These are phyloP conservation scores for Jatropha curcas DNA, from an alignment of 345 rosid genomes.

Conservation along the genomic window DNA sequence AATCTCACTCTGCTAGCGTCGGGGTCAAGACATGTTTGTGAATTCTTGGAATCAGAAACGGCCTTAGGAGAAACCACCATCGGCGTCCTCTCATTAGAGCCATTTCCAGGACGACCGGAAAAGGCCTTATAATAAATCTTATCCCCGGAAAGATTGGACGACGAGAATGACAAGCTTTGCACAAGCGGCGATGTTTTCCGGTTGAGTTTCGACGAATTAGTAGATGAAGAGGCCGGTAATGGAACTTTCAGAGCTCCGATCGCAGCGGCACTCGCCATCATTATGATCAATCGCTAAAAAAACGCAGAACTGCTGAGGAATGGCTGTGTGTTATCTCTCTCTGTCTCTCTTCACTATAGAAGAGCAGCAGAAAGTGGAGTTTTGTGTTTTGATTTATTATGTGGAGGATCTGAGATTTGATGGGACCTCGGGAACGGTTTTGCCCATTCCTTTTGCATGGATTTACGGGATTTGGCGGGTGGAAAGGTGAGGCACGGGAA, in stretches of 20 bases:
- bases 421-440: conserved; percentile 22
- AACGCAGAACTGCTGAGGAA: too few relatives aligned
- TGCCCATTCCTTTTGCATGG: conserved; percentile 15
- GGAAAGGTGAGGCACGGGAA: too few relatives aligned
- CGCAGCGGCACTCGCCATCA: conserved; percentile 64
- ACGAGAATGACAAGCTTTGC: conserved; percentile 49
- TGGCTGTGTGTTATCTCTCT: too few relatives aligned
- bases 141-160: conserved; percentile 53
- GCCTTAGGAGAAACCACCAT: conserved; percentile 71
- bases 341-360: not conserved
- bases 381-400: too few relatives aligned
- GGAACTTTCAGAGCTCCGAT: conserved; percentile 39
- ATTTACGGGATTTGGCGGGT: conserved; percentile 14
- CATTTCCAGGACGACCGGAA: conserved; percentile 3
- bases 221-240: conserved; percentile 23
- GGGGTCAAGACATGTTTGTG: conserved; percentile 97
- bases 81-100: conserved; percentile 34
- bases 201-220: conserved; percentile 19
- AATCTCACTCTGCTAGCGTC: conserved; percentile 87
- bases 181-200: not conserved
- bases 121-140: conserved; percentile 29
- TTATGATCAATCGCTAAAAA: too few relatives aligned
- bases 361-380: conserved; percentile 4
- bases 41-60: conserved; percentile 81
- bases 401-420: conserved; percentile 14